phyloP scores from a whole-genome alignment of 169 alveolate species.

The Eimeria maxima region DNA sequence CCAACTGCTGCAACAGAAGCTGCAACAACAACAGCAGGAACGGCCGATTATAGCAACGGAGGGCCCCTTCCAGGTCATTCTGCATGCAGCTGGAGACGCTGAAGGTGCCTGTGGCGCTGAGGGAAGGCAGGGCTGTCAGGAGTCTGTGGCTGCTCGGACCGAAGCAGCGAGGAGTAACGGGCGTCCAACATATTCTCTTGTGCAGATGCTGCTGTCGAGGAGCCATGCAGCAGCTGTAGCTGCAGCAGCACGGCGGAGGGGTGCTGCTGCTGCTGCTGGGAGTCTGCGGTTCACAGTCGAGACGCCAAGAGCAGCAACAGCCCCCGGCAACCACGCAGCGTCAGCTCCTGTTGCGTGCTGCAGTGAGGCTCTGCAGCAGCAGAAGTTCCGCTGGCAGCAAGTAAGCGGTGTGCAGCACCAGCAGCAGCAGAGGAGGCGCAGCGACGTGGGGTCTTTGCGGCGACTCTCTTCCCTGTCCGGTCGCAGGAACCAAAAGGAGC shows the following conservation, averaged over 20 bases:
- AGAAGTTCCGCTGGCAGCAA: slow-evolving; percentile 4
- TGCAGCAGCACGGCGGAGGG: slow-evolving; percentile 14
- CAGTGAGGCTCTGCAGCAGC: slow-evolving; percentile 54
- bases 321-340: slow-evolving; percentile 22
- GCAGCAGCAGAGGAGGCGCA: slow-evolving; percentile 33
- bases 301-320: slow-evolving; percentile 63
- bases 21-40: neutral
- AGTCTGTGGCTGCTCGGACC: neutral
- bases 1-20: neutral
- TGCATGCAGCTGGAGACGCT: neutral
- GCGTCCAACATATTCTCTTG: slow-evolving; percentile 15
- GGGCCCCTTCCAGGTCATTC: neutral
- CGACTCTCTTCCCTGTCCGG: neutral
- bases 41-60: neutral
- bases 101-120: neutral
- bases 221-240: slow-evolving; percentile 25
- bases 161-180: slow-evolving; percentile 4
- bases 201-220: slow-evolving; percentile 44
- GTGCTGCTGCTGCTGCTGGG: slow-evolving; percentile 13
- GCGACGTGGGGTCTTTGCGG: slow-evolving; percentile 58
- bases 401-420: neutral
- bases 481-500: slow-evolving; percentile 16
- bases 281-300: slow-evolving; percentile 39
- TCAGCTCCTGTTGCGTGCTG: neutral
- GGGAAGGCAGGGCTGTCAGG: neutral